Conservation (phyloP, 345 rosid species). For the Dipteronia sinensis region DNA sequence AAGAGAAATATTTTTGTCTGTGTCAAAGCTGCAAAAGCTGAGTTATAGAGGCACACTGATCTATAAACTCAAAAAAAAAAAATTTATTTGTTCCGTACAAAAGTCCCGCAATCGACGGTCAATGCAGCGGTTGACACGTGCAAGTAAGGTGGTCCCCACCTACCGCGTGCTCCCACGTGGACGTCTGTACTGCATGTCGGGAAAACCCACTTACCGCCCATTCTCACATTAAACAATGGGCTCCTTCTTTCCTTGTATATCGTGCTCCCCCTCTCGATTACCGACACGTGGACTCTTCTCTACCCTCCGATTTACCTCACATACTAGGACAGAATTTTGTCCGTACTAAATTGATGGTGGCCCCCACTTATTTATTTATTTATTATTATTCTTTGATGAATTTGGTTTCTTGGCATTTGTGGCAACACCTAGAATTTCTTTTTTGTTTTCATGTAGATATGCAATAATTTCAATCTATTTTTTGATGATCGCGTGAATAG, state of each 20-base stretch:
- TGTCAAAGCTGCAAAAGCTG: slow-evolving; percentile 12
- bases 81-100: slow-evolving; percentile 26
- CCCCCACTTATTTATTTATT: too few species aligned
- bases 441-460: too few species aligned
- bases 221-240: slow-evolving; percentile 1
- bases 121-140: slow-evolving; percentile 31
- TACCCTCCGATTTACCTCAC: not conserved
- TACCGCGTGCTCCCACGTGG: slow-evolving; percentile 37
- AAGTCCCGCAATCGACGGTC: slow-evolving; percentile 39
- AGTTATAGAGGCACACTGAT: not conserved
- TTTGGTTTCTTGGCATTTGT: too few species aligned
- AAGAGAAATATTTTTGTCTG: not conserved
- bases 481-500: too few species aligned
- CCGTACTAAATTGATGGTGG: too few species aligned
- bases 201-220: not conserved
- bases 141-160: slow-evolving; percentile 17
- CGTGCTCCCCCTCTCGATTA: not conserved
- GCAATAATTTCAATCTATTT: too few species aligned
- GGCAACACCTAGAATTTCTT: too few species aligned
- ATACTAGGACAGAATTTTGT: too few species aligned
- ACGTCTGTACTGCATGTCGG: slow-evolving; percentile 35
- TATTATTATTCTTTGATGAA: too few species aligned
- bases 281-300: not conserved
- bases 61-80: not conserved
- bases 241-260: not conserved